A percentile compares a stretch with the other conserved stretches of the same genome.
Conservation (phyloP, 2,329 filamentous ascomycete genomes). For the Aspergillus udagawae region DNA sequence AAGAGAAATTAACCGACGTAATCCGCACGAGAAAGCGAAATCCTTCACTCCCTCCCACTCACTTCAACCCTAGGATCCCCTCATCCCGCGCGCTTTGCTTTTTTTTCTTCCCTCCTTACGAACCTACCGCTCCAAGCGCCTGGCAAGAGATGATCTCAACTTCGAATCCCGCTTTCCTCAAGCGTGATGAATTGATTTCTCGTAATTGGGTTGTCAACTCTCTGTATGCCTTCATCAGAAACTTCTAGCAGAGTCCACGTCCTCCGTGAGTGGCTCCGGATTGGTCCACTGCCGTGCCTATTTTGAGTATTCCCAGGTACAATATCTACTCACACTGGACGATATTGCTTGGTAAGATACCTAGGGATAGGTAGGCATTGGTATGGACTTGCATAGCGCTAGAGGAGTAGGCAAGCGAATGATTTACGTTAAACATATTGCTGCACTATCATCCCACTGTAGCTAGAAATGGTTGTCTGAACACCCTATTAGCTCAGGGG, state of each 20-base stretch:
- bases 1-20: neutral
- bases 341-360: no score
- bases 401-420: neutral
- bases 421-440: neutral
- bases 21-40: neutral
- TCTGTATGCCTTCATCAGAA: neutral
- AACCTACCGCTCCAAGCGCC: neutral
- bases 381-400: neutral
- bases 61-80: neutral
- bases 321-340: no score
- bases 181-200: neutral
- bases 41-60: neutral
- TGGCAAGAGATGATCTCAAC: neutral
- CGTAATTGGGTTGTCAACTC: neutral
- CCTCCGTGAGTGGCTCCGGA: no score
- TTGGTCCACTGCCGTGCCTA: no score
- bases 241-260: neutral
- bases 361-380: neutral
- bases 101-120: neutral
- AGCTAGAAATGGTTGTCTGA: no score
- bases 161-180: neutral
- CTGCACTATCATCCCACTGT: no score
- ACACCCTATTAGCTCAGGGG: no score
- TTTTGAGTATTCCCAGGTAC: no score
- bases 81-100: neutral